Conservation (phyloP, 257 asterid species). For the Ligustrum vulgare region DNA sequence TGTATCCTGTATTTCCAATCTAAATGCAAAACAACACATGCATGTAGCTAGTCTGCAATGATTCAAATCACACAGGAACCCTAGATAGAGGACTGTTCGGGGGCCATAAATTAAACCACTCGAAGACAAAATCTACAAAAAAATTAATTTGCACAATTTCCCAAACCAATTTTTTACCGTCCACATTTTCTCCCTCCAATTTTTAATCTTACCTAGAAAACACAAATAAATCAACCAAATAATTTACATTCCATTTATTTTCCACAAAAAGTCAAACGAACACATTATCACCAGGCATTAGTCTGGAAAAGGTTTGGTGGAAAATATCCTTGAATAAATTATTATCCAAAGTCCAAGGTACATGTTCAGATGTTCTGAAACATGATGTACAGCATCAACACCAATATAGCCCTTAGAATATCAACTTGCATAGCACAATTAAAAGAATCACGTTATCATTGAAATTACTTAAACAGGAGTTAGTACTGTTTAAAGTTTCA, state of each 20-base stretch:
- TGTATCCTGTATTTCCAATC: not conserved
- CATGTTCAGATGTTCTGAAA: not conserved
- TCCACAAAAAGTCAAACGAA: no score
- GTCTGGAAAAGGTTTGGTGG: not conserved
- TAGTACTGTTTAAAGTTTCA: not conserved
- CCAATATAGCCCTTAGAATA: not conserved
- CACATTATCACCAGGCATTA: not conserved
- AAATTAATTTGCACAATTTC: no score
- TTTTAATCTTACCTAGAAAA: no score
- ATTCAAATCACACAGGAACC: not conserved
- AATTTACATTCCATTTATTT: no score
- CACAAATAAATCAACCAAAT: no score
- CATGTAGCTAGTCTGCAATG: not conserved
- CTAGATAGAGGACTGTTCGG: no score
- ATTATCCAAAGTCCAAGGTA: not conserved
- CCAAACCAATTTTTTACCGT: no score
- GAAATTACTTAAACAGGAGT: not conserved
- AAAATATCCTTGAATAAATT: not conserved
- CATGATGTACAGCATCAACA: not conserved
- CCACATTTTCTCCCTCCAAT: no score
- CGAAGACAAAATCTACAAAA: no score
- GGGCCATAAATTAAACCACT: no score
- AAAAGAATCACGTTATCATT: not conserved
- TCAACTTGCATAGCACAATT: not conserved
- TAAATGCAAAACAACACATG: not conserved